phyloP scores from a whole-genome alignment of 2,329 filamentous ascomycete species.

The Diaporthe batatas region DNA sequence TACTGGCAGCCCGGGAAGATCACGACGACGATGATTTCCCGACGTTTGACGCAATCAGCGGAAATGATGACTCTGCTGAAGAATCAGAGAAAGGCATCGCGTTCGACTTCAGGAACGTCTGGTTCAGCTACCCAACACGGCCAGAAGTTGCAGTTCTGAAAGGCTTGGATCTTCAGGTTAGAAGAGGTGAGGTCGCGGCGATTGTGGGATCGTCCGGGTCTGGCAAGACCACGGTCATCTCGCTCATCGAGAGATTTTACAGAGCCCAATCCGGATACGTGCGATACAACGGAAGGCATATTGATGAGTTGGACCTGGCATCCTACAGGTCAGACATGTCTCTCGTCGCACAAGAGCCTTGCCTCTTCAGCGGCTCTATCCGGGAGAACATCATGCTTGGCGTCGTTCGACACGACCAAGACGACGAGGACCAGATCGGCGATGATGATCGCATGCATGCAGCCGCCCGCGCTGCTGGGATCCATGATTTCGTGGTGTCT shows the following conservation, averaged over 20 bases:
- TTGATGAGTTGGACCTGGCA: constrained; percentile 56
- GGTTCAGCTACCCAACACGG: constrained; percentile 39
- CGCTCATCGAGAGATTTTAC: constrained; percentile 31
- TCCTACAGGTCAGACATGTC: constrained; percentile 1
- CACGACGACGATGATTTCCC: background rate
- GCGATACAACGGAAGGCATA: constrained; percentile 67
- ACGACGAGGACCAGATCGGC: background rate
- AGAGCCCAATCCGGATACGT: constrained; percentile 63
- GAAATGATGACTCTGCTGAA: background rate
- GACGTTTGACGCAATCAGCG: constrained; percentile 49
- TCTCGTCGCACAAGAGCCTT: constrained; percentile 6
- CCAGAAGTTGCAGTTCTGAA: constrained; percentile 17
- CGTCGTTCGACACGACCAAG: background rate
- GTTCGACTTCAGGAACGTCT: constrained; percentile 35
- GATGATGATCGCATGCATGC: constrained; percentile 1
- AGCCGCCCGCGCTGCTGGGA: constrained; percentile 11
- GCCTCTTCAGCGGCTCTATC: constrained; percentile 4
- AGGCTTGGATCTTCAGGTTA: constrained; percentile 29
- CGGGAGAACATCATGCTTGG: constrained; percentile 18
- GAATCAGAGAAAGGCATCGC: constrained; percentile 47
- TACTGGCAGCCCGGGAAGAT: constrained; percentile 42
- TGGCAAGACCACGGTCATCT: constrained; percentile 19
- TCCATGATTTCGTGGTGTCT: constrained; percentile 37
- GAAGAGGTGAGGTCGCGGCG: background rate
- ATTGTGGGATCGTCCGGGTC: constrained; percentile 13